A percentile compares a stretch with the other conserved stretches of the same genome.
phyloP scores from a whole-genome alignment of 768 basidiomycete species.

The Clathrus columnatus region DNA sequence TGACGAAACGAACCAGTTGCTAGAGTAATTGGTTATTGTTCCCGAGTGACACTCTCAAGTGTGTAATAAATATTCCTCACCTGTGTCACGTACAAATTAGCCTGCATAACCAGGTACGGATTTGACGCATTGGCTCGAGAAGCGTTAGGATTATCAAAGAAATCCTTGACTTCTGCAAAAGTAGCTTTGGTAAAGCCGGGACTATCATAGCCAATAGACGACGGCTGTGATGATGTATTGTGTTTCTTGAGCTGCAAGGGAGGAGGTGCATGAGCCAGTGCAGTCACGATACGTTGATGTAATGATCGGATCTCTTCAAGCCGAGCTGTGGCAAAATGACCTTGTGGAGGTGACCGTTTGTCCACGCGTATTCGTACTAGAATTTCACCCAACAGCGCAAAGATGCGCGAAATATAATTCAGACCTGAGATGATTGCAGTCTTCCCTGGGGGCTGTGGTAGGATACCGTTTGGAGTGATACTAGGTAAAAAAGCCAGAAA shows the following conservation, averaged over 20 bases:
- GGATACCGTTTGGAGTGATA: slow-evolving; percentile 76
- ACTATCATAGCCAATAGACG: slow-evolving; percentile 55
- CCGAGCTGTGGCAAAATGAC: slow-evolving; percentile 75
- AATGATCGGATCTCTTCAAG: slow-evolving; percentile 79
- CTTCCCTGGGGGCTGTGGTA: slow-evolving; percentile 81
- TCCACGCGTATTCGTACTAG: slow-evolving; percentile 80
- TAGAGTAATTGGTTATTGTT: slow-evolving; percentile 22
- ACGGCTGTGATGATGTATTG: slow-evolving; percentile 35
- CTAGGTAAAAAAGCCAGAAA: slow-evolving; percentile 26
- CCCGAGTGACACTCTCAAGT: not conserved
- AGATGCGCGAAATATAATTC: slow-evolving; percentile 80
- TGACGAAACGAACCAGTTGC: slow-evolving; percentile 92
- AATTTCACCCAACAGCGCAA: slow-evolving; percentile 79
- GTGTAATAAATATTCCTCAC: slow-evolving; percentile 29
- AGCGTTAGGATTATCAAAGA: slow-evolving; percentile 87
- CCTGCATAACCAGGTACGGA: slow-evolving; percentile 86
- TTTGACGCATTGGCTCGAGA: slow-evolving; percentile 79
- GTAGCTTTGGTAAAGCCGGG: slow-evolving; percentile 75
- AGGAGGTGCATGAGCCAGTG: slow-evolving; percentile 69
- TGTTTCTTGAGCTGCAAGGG: slow-evolving; percentile 57
- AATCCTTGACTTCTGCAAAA: slow-evolving; percentile 81
- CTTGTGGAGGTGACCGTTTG: slow-evolving; percentile 77
- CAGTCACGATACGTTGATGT: slow-evolving; percentile 64
- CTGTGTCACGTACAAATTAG: slow-evolving; percentile 89
- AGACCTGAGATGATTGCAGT: slow-evolving; percentile 80